Conservation (phyloP, 495 filamentous ascomycete species). For the Hypomontagnella monticulosa region DNA sequence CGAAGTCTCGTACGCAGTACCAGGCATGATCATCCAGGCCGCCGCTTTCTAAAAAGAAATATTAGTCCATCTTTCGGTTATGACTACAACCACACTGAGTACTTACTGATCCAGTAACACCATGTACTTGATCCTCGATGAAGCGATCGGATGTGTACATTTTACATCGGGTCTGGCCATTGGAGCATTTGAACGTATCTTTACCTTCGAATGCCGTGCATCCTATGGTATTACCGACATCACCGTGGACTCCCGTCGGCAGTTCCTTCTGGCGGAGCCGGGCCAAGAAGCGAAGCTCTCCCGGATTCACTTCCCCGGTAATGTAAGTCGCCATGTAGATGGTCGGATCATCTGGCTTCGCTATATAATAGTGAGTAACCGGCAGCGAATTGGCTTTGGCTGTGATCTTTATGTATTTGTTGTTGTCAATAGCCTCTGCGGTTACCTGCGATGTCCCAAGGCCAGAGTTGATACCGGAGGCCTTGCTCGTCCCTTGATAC, state of each 20-base stretch:
- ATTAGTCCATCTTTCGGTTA: background rate
- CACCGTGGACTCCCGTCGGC: conserved; percentile 61
- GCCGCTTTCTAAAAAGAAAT: conserved; percentile 41
- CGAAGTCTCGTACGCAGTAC: conserved; percentile 52
- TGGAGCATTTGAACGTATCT: conserved; percentile 64
- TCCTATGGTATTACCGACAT: conserved; percentile 53
- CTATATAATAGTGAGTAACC: conserved; percentile 66
- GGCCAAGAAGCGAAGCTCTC: conserved; percentile 68
- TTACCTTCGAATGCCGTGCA: conserved; percentile 64
- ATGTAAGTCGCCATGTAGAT: conserved; percentile 70
- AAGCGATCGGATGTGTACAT: conserved; percentile 70
- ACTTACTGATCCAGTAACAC: conserved; percentile 52
- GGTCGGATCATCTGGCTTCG: conserved; percentile 60
- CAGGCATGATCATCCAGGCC: conserved; percentile 58
- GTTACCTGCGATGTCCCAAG: conserved; percentile 63
- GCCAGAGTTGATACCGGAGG: conserved; percentile 66
- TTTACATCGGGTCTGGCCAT: conserved; percentile 68
- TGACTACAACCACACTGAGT: background rate
- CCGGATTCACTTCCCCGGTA: conserved; percentile 63
- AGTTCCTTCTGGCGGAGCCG: conserved; percentile 60
- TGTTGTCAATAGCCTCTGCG: conserved; percentile 48
- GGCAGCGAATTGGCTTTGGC: conserved; percentile 58
- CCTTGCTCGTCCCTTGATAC: conserved; percentile 60
- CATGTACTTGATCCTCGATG: conserved; percentile 67
- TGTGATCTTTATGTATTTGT: conserved; percentile 63